Evolutionary conservation across 2,329 filamentous ascomycete genomes (phyloP).

Genomic region (Lasiodiplodia gonubiensis): DNA sequence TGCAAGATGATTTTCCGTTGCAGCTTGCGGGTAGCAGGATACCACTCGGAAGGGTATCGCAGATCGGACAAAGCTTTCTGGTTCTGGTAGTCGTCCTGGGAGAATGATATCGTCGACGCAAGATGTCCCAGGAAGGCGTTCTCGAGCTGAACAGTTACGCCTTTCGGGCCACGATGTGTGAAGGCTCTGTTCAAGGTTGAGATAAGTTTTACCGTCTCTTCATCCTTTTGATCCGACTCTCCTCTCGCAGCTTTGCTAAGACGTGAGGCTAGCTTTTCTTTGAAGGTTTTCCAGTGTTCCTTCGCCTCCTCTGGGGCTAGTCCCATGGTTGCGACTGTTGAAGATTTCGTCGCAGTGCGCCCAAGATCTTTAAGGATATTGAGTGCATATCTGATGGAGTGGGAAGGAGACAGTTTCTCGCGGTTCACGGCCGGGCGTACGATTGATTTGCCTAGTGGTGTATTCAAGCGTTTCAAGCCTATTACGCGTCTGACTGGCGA

Average conservation of each 20-base stretch:
- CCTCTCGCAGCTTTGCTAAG: background rate
- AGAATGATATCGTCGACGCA: slow-evolving; percentile 41
- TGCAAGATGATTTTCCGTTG: slow-evolving; percentile 89
- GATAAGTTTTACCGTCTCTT: slow-evolving; percentile 6
- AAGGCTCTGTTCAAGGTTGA: slow-evolving; percentile 5
- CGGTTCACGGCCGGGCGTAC: no score
- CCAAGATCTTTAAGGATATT: background rate
- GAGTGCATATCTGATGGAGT: background rate
- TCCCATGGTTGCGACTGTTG: slow-evolving; percentile 3
- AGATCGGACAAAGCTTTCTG: slow-evolving; percentile 71
- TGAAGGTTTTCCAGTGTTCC: background rate
- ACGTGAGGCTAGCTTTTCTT: background rate
- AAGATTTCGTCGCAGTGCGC: background rate
- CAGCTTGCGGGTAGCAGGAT: slow-evolving; percentile 77
- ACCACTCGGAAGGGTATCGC: slow-evolving; percentile 92
- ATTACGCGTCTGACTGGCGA: no score
- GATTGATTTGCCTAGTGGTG: no score
- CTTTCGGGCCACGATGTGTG: slow-evolving; percentile 39
- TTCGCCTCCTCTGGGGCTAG: background rate
- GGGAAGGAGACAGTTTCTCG: no score
- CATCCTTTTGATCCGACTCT: background rate
- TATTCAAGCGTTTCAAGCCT: no score
- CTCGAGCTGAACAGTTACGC: slow-evolving; percentile 64
- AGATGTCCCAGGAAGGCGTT: slow-evolving; percentile 66
- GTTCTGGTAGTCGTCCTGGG: slow-evolving; percentile 43